Base-by-base conservation (phyloP, 352 stramenopile species). In the Peronospora tabacina region DNA sequence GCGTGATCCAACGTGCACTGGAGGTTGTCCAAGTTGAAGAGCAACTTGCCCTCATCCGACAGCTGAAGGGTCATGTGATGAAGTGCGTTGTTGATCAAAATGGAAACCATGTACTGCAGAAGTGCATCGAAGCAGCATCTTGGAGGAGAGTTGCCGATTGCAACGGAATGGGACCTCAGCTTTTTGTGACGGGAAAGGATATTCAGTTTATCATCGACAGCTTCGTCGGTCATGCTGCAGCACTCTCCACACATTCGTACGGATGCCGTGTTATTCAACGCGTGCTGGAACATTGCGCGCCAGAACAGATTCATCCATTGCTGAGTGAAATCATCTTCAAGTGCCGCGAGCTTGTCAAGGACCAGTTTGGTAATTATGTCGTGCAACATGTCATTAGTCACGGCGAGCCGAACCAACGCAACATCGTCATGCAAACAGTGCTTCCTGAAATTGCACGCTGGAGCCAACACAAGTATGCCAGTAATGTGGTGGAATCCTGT, bases 331-430 rank as follows among this genome's bases (percentile, higher is more conserved):
- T 99, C 46, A 84, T 94, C 15, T 75, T 75, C 54, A 85, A 87
- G 46, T 96, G 82, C 52, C 76, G 70, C n/a, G 80, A 87, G 15
- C 64, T 94, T 30, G 79, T 91, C 22, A 87, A 90, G 70, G 95
- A 99, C 63, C 95, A 98, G 62, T 99, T 98, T 67, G 96, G 96
- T 8, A 99, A 99, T 71, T 99, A 99, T 58, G 95, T 99, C 6
- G 97, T 99, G 50, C 97, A 99, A 63, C 95, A 99, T 56, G 90
- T 99, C 12, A 87, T 99, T 44, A 82, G 95, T 48, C 95, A 97
- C 58, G 95, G 95, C 30, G 80, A 94, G 32, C 61, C 60, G 3
- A 63, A 87, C n/a, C 79, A 97, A 40, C 75, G 80, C 16, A 58
- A 76, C 26, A 66, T 86, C 12, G 68, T 97, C 13, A 93, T 95